Conservation (phyloP, 2,329 filamentous ascomycete genomes). For the Xylariaceae sp. region DNA sequence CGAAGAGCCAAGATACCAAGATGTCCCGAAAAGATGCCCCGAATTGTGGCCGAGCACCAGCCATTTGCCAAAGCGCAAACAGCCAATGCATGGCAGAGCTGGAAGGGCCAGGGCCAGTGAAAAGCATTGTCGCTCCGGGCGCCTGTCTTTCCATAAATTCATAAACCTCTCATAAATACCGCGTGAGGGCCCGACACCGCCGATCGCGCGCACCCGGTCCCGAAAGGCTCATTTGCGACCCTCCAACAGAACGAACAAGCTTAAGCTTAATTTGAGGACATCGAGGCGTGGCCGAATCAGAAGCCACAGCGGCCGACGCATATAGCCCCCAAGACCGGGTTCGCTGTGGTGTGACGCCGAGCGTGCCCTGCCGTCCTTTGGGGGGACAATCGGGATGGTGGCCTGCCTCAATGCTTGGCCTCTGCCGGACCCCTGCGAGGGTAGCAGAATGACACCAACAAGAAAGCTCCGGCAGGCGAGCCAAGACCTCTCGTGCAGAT, state of each 20-base stretch:
- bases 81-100: too few species aligned
- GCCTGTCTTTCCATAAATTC: too few species aligned
- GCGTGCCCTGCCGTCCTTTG: background rate
- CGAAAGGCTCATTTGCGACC: conserved; percentile 4
- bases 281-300: conserved; percentile 17
- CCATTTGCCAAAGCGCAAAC: too few species aligned
- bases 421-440: background rate
- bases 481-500: conserved; percentile 1
- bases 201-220: background rate
- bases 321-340: background rate
- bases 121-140: too few species aligned
- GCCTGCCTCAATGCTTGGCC: background rate
- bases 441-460: background rate
- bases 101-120: too few species aligned
- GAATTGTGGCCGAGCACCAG: too few species aligned
- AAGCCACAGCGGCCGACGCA: conserved; percentile 11
- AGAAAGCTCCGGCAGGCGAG: background rate
- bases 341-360: conserved; percentile 1
- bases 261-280: conserved; percentile 23
- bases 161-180: too few species aligned
- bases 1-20: too few species aligned
- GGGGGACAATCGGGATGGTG: too few species aligned
- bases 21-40: too few species aligned
- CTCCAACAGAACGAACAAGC: conserved; percentile 16
- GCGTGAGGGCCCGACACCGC: background rate